These are phyloP conservation scores for Saccharomycopsis vini DNA, from an alignment of 805 yeast species.

Conservation along the genomic window DNA sequence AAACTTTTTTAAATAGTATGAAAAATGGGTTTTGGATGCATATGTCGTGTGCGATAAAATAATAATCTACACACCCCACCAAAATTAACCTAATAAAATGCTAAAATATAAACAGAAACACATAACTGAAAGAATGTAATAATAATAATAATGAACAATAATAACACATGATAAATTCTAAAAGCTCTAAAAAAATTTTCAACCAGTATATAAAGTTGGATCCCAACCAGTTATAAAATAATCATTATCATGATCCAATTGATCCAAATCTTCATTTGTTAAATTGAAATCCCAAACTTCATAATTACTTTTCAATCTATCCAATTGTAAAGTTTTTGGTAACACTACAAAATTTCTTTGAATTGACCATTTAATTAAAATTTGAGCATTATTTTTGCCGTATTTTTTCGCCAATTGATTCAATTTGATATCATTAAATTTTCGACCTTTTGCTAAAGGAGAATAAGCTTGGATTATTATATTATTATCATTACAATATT, in stretches of 20 bases:
- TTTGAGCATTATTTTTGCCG: conserved; percentile 35
- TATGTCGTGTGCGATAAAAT: no score
- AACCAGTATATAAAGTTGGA: conserved; percentile 17
- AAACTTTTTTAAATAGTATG: no score
- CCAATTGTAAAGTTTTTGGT: conserved; percentile 21
- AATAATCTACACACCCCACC: no score
- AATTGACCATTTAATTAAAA: conserved; percentile 41
- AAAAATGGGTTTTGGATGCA: no score
- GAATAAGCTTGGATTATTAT: conserved; percentile 32
- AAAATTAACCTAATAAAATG: no score
- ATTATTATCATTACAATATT: conserved; percentile 25
- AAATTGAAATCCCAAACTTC: conserved; percentile 31
- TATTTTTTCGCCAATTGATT: conserved; percentile 32
- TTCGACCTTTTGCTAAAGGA: conserved; percentile 32
- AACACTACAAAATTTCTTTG: conserved; percentile 33
- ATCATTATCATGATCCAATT: conserved; percentile 28
- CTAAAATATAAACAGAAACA: no score
- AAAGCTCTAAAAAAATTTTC: not conserved
- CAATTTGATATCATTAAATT: conserved; percentile 25
- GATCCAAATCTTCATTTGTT: conserved; percentile 27
- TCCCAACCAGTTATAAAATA: conserved; percentile 20
- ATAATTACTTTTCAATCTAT: conserved; percentile 31
- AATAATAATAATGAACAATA: not conserved
- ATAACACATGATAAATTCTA: not conserved
- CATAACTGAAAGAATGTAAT: not conserved